A percentile compares a stretch with the other conserved stretches of the same genome.
These are phyloP conservation scores for Meredithiella fracta DNA, from an alignment of 2,329 filamentous ascomycete genomes.

Conservation along the genomic window DNA sequence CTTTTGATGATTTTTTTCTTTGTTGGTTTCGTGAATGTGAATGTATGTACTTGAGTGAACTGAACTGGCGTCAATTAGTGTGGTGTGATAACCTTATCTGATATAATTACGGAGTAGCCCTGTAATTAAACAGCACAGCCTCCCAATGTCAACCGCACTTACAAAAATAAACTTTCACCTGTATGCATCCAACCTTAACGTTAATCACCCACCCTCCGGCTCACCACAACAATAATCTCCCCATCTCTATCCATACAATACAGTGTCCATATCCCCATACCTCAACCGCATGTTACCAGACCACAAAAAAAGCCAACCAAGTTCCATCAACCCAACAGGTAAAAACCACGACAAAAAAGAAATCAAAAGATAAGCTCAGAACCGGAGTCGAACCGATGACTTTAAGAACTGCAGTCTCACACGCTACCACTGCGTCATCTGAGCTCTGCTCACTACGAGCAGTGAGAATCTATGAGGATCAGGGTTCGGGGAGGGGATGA, in stretches of 20 bases:
- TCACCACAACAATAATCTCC: too few species aligned
- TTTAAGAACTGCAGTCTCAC: slow-evolving; percentile 15
- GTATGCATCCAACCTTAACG: neutral
- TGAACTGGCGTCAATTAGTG: too few species aligned
- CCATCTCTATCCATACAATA: neutral
- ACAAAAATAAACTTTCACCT: too few species aligned
- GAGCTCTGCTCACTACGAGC: neutral
- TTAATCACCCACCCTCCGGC: too few species aligned
- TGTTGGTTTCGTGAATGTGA: neutral
- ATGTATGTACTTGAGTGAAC: neutral
- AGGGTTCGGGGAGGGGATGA: too few species aligned
- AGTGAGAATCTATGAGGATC: neutral
- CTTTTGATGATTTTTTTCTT: neutral
- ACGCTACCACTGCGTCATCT: slow-evolving; percentile 14
- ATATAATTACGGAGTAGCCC: too few species aligned
- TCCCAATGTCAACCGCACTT: too few species aligned
- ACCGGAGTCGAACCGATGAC: slow-evolving; percentile 14
- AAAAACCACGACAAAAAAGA: neutral
- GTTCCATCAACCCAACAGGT: too few species aligned
- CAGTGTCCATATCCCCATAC: neutral
- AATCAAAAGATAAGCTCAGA: slow-evolving; percentile 11
- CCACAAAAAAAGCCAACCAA: too few species aligned
- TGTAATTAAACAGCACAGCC: too few species aligned
- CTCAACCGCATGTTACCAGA: too few species aligned
- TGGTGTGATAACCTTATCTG: too few species aligned